These are phyloP conservation scores for Nemophila menziesii DNA, from an alignment of 257 asterid species.

Conservation along the genomic window DNA sequence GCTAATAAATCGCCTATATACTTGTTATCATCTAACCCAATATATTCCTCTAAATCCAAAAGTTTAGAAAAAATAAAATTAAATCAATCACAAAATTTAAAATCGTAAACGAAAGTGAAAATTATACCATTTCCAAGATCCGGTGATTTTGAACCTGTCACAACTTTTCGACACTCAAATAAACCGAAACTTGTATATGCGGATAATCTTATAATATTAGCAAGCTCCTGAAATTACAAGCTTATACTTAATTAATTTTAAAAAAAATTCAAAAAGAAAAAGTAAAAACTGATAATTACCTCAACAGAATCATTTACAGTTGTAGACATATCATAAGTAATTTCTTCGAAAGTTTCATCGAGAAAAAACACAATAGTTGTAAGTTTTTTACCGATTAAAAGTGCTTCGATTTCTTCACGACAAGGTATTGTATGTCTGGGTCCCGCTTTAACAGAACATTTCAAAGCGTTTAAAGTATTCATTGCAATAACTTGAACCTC, in stretches of 20 bases:
- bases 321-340: constrained; percentile 91
- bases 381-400: constrained; percentile 82
- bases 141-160: constrained; percentile 73
- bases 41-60: constrained; percentile 59
- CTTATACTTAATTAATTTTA: background rate
- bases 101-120: constrained; percentile 1
- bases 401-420: constrained; percentile 93
- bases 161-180: constrained; percentile 90
- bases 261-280: background rate
- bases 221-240: constrained; percentile 62
- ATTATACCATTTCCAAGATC: constrained; percentile 79
- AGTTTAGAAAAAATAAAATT: constrained; percentile 2
- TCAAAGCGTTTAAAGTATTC: constrained; percentile 77
- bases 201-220: constrained; percentile 83
- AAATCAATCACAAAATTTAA: background rate
- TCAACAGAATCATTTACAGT: constrained; percentile 93
- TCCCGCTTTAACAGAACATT: constrained; percentile 90
- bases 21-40: constrained; percentile 84
- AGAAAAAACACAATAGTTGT: constrained; percentile 92
- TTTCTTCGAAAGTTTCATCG: constrained; percentile 98
- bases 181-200: constrained; percentile 85
- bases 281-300: constrained; percentile 39
- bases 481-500: constrained; percentile 76
- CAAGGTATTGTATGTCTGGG: constrained; percentile 84
- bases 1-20: constrained; percentile 93